Percentiles rank a stretch among this genome's conserved stretches.
Conservation (phyloP, 2,329 filamentous ascomycete genomes). For the Calonectria multiphialidica region DNA sequence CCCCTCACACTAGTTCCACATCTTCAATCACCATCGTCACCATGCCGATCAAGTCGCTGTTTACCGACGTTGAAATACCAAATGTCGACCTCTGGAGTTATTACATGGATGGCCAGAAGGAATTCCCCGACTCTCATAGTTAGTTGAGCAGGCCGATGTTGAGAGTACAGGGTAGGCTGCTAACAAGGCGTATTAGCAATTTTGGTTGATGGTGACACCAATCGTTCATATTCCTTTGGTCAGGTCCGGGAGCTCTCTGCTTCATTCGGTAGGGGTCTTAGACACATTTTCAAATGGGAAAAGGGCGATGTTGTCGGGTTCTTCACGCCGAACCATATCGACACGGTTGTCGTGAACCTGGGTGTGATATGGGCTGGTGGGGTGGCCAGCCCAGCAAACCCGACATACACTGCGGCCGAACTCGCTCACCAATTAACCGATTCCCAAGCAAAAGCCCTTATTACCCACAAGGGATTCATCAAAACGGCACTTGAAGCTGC, state of each 20-base stretch:
- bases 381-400: constrained; percentile 86
- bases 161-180: constrained; percentile 7
- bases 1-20: background rate
- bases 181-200: constrained; percentile 67
- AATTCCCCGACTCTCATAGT: constrained; percentile 83
- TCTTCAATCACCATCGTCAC: background rate
- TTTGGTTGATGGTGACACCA: constrained; percentile 80
- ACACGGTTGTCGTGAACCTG: constrained; percentile 82
- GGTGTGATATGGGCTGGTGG: constrained; percentile 88
- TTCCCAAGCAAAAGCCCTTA: constrained; percentile 78
- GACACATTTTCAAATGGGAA: constrained; percentile 80
- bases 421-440: constrained; percentile 87
- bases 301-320: constrained; percentile 87
- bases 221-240: constrained; percentile 76
- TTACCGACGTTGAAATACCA: constrained; percentile 76
- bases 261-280: constrained; percentile 85
- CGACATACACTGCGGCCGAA: constrained; percentile 86
- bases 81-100: constrained; percentile 83
- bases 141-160: constrained; percentile 34
- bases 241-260: constrained; percentile 74
- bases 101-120: constrained; percentile 77
- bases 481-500: constrained; percentile 76
- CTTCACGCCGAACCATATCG: constrained; percentile 88
- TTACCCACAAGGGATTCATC: constrained; percentile 79
- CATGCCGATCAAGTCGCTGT: constrained; percentile 81